phyloP scores from a whole-genome alignment of 495 filamentous ascomycete species.

The Trichocladium uniseriatum region DNA sequence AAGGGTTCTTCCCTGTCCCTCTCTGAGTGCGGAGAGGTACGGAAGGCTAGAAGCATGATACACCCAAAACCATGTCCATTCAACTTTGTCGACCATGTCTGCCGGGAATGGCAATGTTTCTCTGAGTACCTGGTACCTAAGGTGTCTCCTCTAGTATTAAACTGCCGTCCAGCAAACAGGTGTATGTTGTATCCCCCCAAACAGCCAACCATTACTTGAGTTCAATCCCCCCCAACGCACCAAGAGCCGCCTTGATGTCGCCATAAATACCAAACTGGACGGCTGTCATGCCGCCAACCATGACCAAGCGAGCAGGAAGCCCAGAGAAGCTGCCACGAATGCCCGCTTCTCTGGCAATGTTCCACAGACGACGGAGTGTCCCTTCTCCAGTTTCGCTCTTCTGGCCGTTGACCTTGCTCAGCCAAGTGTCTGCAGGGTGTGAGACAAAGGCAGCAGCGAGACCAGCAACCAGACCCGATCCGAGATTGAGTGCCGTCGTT shows the following conservation, averaged over 20 bases:
- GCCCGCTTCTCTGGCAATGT: constrained; percentile 73
- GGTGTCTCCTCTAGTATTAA: too few species aligned
- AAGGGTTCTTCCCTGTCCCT: too few species aligned
- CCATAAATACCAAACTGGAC: constrained; percentile 83
- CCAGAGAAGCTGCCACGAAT: constrained; percentile 65
- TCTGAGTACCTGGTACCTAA: too few species aligned
- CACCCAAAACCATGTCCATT: too few species aligned
- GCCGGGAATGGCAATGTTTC: too few species aligned
- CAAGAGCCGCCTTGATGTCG: constrained; percentile 44
- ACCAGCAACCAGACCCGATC: constrained; percentile 74
- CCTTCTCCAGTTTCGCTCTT: constrained; percentile 71
- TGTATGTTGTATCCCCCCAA: not conserved
- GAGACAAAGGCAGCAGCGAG: constrained; percentile 79
- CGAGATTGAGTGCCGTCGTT: constrained; percentile 69
- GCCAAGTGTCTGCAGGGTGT: constrained; percentile 82
- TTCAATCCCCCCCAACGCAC: not conserved
- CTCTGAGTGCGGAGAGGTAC: too few species aligned
- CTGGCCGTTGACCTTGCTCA: constrained; percentile 88
- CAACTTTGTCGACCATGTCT: too few species aligned
- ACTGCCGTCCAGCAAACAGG: too few species aligned
- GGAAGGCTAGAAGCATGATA: too few species aligned
- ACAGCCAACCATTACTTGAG: not conserved
- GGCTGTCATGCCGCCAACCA: constrained; percentile 64
- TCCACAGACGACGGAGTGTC: constrained; percentile 61
- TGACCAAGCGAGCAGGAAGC: constrained; percentile 67